phyloP scores from a whole-genome alignment of 208 protist genomes.

The Entamoeba dispar region DNA sequence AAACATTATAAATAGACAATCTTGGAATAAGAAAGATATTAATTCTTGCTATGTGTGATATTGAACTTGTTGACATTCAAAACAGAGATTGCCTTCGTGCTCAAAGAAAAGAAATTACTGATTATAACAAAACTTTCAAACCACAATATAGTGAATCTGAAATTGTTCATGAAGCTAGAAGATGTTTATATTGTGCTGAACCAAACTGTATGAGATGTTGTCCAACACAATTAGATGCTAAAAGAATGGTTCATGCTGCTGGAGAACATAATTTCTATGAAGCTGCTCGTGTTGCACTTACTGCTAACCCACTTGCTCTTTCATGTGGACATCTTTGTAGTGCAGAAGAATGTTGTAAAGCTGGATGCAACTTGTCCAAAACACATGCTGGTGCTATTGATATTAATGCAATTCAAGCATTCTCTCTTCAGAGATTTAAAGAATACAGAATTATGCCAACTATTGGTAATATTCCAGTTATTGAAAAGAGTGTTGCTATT shows the following conservation, averaged over 20 bases:
- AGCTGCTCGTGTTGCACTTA: neutral
- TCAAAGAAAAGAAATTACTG: neutral
- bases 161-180: neutral
- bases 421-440: slow-evolving; percentile 47
- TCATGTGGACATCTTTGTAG: neutral
- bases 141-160: neutral
- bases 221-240: neutral
- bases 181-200: slow-evolving; percentile 15
- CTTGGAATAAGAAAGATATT: too few relatives aligned
- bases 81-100: neutral
- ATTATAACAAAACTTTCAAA: neutral
- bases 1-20: too few relatives aligned
- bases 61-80: neutral
- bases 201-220: neutral
- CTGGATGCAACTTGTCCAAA: slow-evolving; percentile 49
- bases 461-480: slow-evolving; percentile 22
- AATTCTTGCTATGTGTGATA: neutral
- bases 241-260: neutral
- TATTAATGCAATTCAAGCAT: slow-evolving; percentile 45
- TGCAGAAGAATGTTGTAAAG: slow-evolving; percentile 42
- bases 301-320: neutral
- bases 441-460: slow-evolving; percentile 42
- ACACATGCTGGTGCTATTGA: slow-evolving; percentile 45
- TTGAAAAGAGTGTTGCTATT: neutral
- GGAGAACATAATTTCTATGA: neutral